Base-by-base conservation (phyloP, 441 rosid genomes). In the Bocquillonia castaneifolia region DNA sequence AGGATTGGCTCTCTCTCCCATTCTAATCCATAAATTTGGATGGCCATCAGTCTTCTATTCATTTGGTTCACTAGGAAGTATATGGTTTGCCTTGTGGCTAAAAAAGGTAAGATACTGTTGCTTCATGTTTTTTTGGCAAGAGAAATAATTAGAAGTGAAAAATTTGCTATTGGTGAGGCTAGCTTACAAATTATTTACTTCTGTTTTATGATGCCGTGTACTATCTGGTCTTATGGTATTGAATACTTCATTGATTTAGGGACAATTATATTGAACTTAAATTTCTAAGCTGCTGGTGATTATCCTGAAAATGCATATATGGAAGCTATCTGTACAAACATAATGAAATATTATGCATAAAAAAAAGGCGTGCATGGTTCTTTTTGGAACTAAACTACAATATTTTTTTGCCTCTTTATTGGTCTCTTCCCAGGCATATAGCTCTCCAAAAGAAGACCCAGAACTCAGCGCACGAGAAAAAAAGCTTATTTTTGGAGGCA, bases 11-110 rank as follows among this genome's bases (percentile, higher is more conserved):
- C 32, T 86, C 78, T 93, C 99, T 64, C 99, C 99, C 34, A 18
- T 79, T 76, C 85, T 93, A 72, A 93, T 93, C 68, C 88, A 86
- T 32, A 88, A 88, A 59, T 91, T 87, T 61, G 97, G 99, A 13
- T 93, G 99, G 99, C 89, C 97, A 45, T 93, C 99, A 57, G 99
- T 93, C 58, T 91, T 93, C 83, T 93, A 88, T 68, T 77, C 92
- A 9, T 93, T 89, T 82, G 99, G 99, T 34, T 91, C 99, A 69
- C 93, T 93, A 7, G 99, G 97, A 73, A 85, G 91, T 74, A 82
- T 93, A 59, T 93, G 99, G 99, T 87, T 93, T 86, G 76, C 84
- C 54, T 77, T 88, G 23, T 91, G 99, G 97, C 75, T 80, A 53
- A 83, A 71, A 74, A 83, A 84, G 74, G 99, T 89, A 79, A 76